Conservation (phyloP, 2,329 filamentous ascomycete species). For the Xylaria sp. region DNA sequence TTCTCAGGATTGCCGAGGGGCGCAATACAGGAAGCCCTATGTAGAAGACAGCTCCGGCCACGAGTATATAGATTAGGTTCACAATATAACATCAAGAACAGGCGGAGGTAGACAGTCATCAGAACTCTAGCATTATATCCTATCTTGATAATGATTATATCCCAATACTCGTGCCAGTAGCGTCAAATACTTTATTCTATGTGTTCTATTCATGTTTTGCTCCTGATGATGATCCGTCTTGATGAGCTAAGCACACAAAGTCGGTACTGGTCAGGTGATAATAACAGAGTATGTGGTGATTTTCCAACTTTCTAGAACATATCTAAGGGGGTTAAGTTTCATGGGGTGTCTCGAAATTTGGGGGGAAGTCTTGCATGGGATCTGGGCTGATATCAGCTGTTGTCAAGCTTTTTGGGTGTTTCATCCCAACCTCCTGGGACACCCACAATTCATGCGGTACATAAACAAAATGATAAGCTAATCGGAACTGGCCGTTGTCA, state of each 20-base stretch:
- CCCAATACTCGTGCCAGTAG: background rate
- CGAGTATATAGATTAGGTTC: background rate
- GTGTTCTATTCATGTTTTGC: background rate
- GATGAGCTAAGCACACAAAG: background rate
- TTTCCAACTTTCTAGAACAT: constrained; percentile 9
- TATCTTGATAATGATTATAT: background rate
- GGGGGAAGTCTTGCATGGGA: constrained; percentile 27
- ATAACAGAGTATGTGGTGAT: background rate
- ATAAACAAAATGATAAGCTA: constrained; percentile 9
- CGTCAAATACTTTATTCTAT: background rate
- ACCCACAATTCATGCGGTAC: constrained; percentile 25
- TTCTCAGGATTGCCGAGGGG: background rate
- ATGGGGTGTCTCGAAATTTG: constrained; percentile 27
- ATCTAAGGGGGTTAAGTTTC: constrained; percentile 13
- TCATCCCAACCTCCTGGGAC: constrained; percentile 26
- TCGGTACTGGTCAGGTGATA: background rate
- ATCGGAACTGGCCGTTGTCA: constrained; percentile 16
- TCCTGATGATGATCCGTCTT: background rate
- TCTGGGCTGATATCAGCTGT: constrained; percentile 39
- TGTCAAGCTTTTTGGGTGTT: constrained; percentile 27
- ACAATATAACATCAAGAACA: background rate
- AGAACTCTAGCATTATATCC: background rate
- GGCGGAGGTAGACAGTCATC: background rate
- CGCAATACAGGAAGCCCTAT: constrained; percentile 40
- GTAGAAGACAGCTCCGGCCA: constrained; percentile 39